Conservation (phyloP, 2,329 filamentous ascomycete species). For the Bisporella sp. region DNA sequence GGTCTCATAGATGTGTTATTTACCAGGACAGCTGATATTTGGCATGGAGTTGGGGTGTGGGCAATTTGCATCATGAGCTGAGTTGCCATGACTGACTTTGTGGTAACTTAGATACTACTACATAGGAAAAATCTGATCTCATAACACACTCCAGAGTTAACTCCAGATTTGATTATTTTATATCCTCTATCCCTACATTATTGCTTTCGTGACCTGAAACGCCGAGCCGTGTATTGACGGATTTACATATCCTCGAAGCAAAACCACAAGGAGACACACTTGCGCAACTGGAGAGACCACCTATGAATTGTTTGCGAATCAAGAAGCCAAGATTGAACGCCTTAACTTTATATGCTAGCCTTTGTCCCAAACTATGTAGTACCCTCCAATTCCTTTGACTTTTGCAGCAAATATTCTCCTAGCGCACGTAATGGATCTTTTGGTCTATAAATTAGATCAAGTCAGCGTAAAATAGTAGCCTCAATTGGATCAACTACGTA, state of each 20-base stretch:
- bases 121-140: conserved; percentile 21
- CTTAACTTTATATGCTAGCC: too few species aligned
- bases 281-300: too few species aligned
- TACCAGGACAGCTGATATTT: conserved; percentile 12
- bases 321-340: too few species aligned
- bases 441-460: conserved; percentile 38
- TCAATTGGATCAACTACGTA: conserved; percentile 37
- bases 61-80: conserved; percentile 22
- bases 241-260: too few species aligned
- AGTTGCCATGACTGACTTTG: conserved; percentile 15
- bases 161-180: too few species aligned
- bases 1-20: conserved; percentile 63
- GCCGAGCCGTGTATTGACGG: too few species aligned
- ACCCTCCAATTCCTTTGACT: conserved; percentile 56
- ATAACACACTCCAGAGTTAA: conserved; percentile 17
- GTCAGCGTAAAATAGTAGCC: background rate
- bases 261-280: too few species aligned
- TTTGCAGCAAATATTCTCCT: conserved; percentile 64
- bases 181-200: too few species aligned
- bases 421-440: conserved; percentile 61
- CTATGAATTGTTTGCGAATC: too few species aligned
- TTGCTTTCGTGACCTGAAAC: too few species aligned
- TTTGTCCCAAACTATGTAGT: conserved; percentile 1
- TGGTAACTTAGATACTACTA: conserved; percentile 21
- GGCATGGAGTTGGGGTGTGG: conserved; percentile 24